Percentiles rank a stretch among this genome's conserved stretches.
Evolutionary conservation across 2,329 filamentous ascomycete genomes (phyloP).

Genomic region (Scedosporium aurantiacum): DNA sequence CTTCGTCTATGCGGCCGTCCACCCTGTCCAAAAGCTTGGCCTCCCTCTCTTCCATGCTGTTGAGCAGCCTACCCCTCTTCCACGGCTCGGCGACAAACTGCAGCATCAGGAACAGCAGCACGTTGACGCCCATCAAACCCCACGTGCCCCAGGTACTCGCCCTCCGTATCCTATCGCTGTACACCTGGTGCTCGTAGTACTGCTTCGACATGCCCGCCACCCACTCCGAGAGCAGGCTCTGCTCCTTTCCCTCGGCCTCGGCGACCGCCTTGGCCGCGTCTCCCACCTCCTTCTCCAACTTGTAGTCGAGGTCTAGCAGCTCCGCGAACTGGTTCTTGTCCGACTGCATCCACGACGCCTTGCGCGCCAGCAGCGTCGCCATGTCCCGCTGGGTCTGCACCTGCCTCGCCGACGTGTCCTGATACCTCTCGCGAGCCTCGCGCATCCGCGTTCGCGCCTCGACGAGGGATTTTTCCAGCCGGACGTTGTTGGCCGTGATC

Average conservation of each 20-base stretch:
- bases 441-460: constrained; percentile 56
- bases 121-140: constrained; percentile 94
- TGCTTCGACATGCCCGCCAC: constrained; percentile 76
- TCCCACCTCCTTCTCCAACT: constrained; percentile 76
- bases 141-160: constrained; percentile 99
- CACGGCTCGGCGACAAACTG: constrained; percentile 90
- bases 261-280: constrained; percentile 61
- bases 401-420: constrained; percentile 71
- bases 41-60: constrained; percentile 71
- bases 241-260: constrained; percentile 66
- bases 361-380: constrained; percentile 83
- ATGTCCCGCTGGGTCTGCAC: constrained; percentile 91
- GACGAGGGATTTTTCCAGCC: constrained; percentile 48
- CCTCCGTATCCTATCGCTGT: constrained; percentile 92
- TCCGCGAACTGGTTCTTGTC: constrained; percentile 93
- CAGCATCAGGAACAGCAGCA: constrained; percentile 74
- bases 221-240: constrained; percentile 63
- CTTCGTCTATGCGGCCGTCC: constrained; percentile 11
- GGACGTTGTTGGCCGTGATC: constrained; percentile 67
- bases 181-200: constrained; percentile 98
- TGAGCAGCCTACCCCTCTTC: constrained; percentile 70
- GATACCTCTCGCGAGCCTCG: constrained; percentile 63
- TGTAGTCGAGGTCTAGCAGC: constrained; percentile 84
- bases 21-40: constrained; percentile 44
- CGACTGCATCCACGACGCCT: constrained; percentile 76